Evolutionary conservation across 768 basidiomycete genomes (phyloP).

Genomic region (Peribolospora baueri): DNA sequence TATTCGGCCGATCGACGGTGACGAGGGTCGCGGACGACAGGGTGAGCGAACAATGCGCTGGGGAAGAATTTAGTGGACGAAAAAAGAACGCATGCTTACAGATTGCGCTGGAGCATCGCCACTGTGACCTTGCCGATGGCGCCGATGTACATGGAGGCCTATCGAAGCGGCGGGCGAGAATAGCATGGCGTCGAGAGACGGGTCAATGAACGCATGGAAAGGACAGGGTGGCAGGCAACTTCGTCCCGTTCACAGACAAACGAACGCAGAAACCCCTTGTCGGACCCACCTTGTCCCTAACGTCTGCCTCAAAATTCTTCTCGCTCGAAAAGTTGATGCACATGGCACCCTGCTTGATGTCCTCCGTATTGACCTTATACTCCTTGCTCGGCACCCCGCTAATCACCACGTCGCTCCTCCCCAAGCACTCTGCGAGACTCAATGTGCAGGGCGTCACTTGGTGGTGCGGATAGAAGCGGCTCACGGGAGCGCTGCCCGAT

Average conservation of each 20-base stretch:
- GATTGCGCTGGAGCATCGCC: slow-evolving; percentile 82
- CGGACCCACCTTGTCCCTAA: slow-evolving; percentile 55
- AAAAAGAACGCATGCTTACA: slow-evolving; percentile 29
- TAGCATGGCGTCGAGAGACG: not conserved
- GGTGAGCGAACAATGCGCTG: too few species aligned
- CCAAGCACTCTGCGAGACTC: slow-evolving; percentile 55
- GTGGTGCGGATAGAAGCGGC: slow-evolving; percentile 51
- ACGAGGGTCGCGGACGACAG: too few species aligned
- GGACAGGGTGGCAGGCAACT: not conserved
- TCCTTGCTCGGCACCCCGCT: slow-evolving; percentile 52
- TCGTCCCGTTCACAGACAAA: not conserved
- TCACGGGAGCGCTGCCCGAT: not conserved
- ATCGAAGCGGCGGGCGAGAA: not conserved
- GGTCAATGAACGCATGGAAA: not conserved
- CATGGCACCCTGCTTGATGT: slow-evolving; percentile 79
- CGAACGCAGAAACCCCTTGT: not conserved
- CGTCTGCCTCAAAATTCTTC: slow-evolving; percentile 86
- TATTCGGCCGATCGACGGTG: too few species aligned
- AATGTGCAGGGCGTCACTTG: slow-evolving; percentile 44
- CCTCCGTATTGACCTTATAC: slow-evolving; percentile 74
- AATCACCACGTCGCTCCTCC: slow-evolving; percentile 71
- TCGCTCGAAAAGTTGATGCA: slow-evolving; percentile 81
- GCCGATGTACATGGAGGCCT: slow-evolving; percentile 87
- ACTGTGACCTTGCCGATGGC: slow-evolving; percentile 97
- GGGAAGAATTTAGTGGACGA: too few species aligned